Evolutionary conservation across 441 rosid species (phyloP), one percentile per base, ranked within the genome.

Genomic region (Sinapis alba): DNA sequence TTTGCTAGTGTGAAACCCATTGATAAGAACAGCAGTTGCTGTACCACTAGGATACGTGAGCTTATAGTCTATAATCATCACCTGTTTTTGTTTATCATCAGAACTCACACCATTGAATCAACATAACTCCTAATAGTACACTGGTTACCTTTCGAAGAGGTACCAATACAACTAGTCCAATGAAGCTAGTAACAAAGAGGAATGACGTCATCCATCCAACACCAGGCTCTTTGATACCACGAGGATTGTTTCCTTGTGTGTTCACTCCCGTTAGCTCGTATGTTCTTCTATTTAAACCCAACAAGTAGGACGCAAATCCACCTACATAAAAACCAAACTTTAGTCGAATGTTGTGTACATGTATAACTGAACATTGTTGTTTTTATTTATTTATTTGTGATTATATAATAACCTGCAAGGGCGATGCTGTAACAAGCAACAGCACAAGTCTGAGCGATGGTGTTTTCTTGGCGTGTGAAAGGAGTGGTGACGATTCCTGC

Each of bases 391-490:
- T 4, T 13, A 11, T 3, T 12, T 3, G 12, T 34, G 10, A 28
- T 28, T 3, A 41, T n/a, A n/a, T n/a, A n/a, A n/a, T n/a, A 58
- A 92, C 99, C 99, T 84, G 92, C 96, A 51, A 88, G 84, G 58
- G 98, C 85, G 79, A 93, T 89, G 78, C 94, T 86, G 64, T 95
- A 95, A 77, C 97, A 95, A 24, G 99, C 93, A 61, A 93, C 97
- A 1, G 96, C 92, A 75, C 95, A 95, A 26, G 98, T 95, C 72
- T 95, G 97, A 71, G 94, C 87, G 3, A 90, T 74, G 7, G 98
- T 95, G 68, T 93, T 93, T 75, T 95, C 99, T 82, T 93, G 98
- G 27, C 90, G 83, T 7, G 98, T 91, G 69, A 95, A 93, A 0
- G 99, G 99, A 43, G 77, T 72, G 5, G 91, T 70, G 9, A 81